These are phyloP conservation scores for Simplicillium aogashimaense DNA, from an alignment of 2,329 filamentous ascomycete species.

Conservation along the genomic window DNA sequence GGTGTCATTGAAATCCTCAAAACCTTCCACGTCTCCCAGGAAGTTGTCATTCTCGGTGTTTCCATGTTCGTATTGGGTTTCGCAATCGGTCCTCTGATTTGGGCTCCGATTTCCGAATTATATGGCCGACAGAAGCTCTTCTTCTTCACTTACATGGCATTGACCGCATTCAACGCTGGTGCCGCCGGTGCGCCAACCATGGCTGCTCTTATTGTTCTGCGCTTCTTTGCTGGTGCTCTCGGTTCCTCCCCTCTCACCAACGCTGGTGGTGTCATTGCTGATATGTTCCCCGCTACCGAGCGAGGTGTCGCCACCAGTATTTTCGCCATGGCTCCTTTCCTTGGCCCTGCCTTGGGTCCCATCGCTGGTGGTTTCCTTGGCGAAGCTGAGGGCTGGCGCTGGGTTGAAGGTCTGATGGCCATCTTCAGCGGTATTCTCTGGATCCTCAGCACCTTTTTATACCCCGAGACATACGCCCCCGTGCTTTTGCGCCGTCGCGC, in stretches of 20 bases:
- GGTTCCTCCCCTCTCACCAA: slow-evolving; percentile 54
- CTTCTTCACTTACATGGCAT: slow-evolving; percentile 43
- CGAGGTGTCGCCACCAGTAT: slow-evolving; percentile 48
- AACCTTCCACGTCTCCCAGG: slow-evolving; percentile 40
- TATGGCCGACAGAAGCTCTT: slow-evolving; percentile 52
- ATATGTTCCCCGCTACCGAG: slow-evolving; percentile 46
- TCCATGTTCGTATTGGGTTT: slow-evolving; percentile 57
- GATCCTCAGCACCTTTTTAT: slow-evolving; percentile 36
- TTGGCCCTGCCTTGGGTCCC: slow-evolving; percentile 50
- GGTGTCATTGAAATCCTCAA: slow-evolving; percentile 41
- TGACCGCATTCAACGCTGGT: slow-evolving; percentile 53
- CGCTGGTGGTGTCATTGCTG: slow-evolving; percentile 52
- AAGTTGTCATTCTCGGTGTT: slow-evolving; percentile 50
- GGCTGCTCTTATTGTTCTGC: slow-evolving; percentile 50
- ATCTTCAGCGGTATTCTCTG: slow-evolving; percentile 51
- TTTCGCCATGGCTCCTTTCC: slow-evolving; percentile 54
- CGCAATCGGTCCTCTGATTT: slow-evolving; percentile 50
- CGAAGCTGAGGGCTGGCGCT: slow-evolving; percentile 50
- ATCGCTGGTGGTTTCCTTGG: slow-evolving; percentile 55
- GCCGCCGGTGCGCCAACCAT: slow-evolving; percentile 48
- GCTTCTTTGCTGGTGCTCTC: slow-evolving; percentile 58
- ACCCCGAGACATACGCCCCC: slow-evolving; percentile 53
- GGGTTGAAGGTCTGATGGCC: slow-evolving; percentile 53
- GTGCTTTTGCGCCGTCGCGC: slow-evolving; percentile 45
- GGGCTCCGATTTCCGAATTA: slow-evolving; percentile 57